Conservation (phyloP, 345 rosid species). For the Populus deltoides region DNA sequence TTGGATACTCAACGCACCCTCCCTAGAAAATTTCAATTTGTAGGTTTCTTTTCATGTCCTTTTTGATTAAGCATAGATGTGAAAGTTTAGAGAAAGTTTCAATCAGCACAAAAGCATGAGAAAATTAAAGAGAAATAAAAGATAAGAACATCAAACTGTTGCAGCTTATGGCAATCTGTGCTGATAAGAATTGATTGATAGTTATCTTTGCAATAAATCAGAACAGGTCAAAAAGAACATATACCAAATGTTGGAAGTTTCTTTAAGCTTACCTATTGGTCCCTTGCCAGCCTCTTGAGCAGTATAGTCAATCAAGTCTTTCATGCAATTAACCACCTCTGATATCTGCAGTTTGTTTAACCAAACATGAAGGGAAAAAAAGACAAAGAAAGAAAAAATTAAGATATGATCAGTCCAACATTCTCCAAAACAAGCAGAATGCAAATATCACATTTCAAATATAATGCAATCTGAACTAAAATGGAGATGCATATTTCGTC, state of each 20-base stretch:
- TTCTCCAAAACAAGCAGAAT: background rate
- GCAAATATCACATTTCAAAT: background rate
- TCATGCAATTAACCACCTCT: slow-evolving; percentile 98
- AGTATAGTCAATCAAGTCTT: slow-evolving; percentile 97
- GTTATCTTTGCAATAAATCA: background rate
- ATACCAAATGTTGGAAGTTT: background rate
- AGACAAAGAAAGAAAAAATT: background rate
- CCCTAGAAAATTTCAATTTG: background rate
- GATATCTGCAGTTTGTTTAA: slow-evolving; percentile 52
- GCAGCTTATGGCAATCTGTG: background rate
- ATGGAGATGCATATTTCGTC: background rate
- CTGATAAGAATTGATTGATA: background rate
- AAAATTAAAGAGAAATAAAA: background rate
- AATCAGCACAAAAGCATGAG: background rate
- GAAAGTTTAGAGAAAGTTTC: background rate
- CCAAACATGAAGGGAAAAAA: background rate
- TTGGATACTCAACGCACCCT: background rate
- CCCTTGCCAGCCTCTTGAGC: slow-evolving; percentile 71
- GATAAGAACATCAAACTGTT: background rate
- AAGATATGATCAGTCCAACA: background rate
- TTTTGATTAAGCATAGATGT: background rate
- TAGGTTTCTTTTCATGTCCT: background rate
- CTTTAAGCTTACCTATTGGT: slow-evolving; percentile 77
- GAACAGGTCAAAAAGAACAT: background rate
- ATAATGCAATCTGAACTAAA: background rate